These are phyloP conservation scores for Sclerotinia minor DNA, from an alignment of 2,329 filamentous ascomycete species.

Conservation along the genomic window DNA sequence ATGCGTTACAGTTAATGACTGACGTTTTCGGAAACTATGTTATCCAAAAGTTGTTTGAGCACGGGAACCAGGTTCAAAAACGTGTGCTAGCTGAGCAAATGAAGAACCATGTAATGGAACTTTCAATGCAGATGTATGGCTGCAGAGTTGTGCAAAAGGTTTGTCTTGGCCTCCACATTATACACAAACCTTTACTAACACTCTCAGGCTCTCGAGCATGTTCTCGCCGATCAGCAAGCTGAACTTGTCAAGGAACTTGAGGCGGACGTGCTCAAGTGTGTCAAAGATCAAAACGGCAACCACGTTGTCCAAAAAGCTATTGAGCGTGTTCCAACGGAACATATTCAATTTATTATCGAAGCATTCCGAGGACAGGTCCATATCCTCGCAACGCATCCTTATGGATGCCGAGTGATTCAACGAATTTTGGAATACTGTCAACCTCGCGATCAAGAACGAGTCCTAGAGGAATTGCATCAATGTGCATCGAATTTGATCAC, in stretches of 20 bases:
- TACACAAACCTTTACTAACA: slow-evolving; percentile 28
- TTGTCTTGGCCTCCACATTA: slow-evolving; percentile 31
- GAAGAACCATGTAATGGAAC: slow-evolving; percentile 76
- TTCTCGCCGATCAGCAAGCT: slow-evolving; percentile 88
- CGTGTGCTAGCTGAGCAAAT: slow-evolving; percentile 81
- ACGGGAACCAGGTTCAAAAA: slow-evolving; percentile 93
- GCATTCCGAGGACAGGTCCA: slow-evolving; percentile 75
- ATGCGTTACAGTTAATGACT: slow-evolving; percentile 86
- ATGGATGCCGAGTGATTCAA: slow-evolving; percentile 91
- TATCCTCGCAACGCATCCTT: slow-evolving; percentile 73
- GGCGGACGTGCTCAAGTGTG: slow-evolving; percentile 70
- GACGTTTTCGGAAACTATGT: slow-evolving; percentile 99
- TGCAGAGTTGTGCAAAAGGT: slow-evolving; percentile 96
- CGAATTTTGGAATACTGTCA: slow-evolving; percentile 83
- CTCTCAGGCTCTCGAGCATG: slow-evolving; percentile 77
- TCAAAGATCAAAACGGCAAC: slow-evolving; percentile 89
- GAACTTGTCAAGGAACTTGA: slow-evolving; percentile 81
- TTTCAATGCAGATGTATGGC: slow-evolving; percentile 88
- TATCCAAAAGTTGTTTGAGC: slow-evolving; percentile 95
- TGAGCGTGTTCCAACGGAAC: slow-evolving; percentile 71
- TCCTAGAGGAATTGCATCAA: slow-evolving; percentile 77
- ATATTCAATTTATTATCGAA: slow-evolving; percentile 83
- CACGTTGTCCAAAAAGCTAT: slow-evolving; percentile 96
- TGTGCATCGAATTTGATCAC: slow-evolving; percentile 72
- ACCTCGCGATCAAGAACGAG: slow-evolving; percentile 65